A percentile compares a stretch with the other conserved stretches of the same genome.
These are phyloP conservation scores for Boechera stricta DNA, from an alignment of 345 rosid species.

Conservation along the genomic window DNA sequence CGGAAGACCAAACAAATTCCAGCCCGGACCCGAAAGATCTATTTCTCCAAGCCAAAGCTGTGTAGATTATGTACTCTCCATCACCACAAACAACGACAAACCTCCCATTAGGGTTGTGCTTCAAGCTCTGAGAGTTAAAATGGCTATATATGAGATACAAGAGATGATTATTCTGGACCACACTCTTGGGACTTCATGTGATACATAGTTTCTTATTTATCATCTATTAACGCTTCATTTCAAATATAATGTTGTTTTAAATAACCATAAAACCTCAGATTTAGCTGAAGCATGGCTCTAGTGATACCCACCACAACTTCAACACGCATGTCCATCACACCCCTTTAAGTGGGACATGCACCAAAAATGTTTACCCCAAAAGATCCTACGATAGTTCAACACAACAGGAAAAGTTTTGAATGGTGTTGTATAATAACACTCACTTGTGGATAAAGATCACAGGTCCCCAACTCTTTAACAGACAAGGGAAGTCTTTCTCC, in stretches of 20 bases:
- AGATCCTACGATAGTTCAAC: slow-evolving; percentile 11
- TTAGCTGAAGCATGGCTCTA: slow-evolving; percentile 18
- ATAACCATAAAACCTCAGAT: slow-evolving; percentile 5
- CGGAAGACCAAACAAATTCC: slow-evolving; percentile 97
- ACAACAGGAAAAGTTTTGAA: background rate
- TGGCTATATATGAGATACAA: slow-evolving; percentile 15
- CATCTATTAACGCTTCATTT: slow-evolving; percentile 1
- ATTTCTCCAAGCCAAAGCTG: slow-evolving; percentile 99
- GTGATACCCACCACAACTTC: slow-evolving; percentile 5
- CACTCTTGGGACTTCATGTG: slow-evolving; percentile 16
- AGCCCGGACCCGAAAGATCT: slow-evolving; percentile 97
- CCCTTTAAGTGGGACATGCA: slow-evolving; percentile 17
- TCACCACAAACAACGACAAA: slow-evolving; percentile 99
- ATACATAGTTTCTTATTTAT: background rate
- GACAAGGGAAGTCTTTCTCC: slow-evolving; percentile 98
- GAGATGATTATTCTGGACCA: slow-evolving; percentile 18
- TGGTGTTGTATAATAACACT: slow-evolving; percentile 45
- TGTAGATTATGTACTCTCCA: slow-evolving; percentile 95
- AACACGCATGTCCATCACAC: slow-evolving; percentile 10
- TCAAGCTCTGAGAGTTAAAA: slow-evolving; percentile 67
- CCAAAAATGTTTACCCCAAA: slow-evolving; percentile 10
- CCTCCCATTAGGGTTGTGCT: slow-evolving; percentile 97
- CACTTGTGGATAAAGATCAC: slow-evolving; percentile 99
- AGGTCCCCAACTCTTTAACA: slow-evolving; percentile 97
- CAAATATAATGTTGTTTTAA: slow-evolving; percentile 23